Evolutionary conservation across 768 basidiomycete genomes (phyloP).

Genomic region (Leccinum ochraceum): DNA sequence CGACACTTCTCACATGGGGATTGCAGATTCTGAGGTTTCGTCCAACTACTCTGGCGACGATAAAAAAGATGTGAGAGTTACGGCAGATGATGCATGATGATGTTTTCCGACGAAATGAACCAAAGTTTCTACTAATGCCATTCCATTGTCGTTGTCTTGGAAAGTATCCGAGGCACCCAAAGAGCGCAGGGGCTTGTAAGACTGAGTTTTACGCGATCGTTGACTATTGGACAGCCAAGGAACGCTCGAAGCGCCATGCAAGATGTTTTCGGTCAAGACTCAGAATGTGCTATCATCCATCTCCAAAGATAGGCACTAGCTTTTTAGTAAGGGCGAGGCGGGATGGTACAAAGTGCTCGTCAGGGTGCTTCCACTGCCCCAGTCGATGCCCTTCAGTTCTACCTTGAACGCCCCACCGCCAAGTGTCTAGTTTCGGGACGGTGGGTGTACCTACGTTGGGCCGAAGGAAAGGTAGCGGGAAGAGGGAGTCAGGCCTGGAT

Average conservation of each 20-base stretch:
- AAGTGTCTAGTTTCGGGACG: no score
- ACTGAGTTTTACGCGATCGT: not conserved
- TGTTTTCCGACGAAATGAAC: conserved; percentile 5
- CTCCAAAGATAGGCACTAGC: no score
- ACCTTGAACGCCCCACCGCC: no score
- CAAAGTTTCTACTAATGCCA: not conserved
- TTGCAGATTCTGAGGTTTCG: conserved; percentile 31
- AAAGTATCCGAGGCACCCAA: not conserved
- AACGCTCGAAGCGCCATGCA: not conserved
- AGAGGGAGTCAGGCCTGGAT: no score
- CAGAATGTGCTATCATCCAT: no score
- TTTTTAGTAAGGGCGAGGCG: no score
- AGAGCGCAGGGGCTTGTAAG: not conserved
- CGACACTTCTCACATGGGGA: conserved; percentile 75
- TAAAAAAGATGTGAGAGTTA: conserved; percentile 15
- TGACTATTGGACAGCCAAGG: not conserved
- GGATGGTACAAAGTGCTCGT: no score
- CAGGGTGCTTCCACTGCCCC: no score
- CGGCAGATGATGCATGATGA: conserved; percentile 8
- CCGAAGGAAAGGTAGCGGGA: no score
- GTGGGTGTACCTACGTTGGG: no score
- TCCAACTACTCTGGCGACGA: conserved; percentile 21
- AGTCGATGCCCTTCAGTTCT: no score
- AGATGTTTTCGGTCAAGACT: not conserved
- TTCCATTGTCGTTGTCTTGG: not conserved